Percentiles rank a stretch among this genome's conserved stretches.
phyloP scores from a whole-genome alignment of 2,329 filamentous ascomycete species.

The Pestalotiopsis sp. region DNA sequence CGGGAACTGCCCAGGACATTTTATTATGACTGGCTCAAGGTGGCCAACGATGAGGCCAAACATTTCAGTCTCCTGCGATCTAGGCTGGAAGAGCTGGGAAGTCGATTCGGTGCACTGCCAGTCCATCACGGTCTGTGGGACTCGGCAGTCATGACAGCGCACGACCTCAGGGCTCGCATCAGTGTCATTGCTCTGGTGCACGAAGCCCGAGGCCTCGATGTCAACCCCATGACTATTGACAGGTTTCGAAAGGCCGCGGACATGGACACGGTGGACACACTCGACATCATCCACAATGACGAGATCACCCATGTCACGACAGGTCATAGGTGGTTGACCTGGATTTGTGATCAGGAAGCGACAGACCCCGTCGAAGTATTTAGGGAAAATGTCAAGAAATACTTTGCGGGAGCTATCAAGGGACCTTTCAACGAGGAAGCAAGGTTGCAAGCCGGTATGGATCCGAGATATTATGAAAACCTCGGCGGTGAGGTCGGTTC shows the following conservation, averaged over 20 bases:
- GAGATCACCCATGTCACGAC: slow-evolving; percentile 51
- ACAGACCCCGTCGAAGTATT: slow-evolving; percentile 47
- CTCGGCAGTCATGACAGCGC: slow-evolving; percentile 41
- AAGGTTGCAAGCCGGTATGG: slow-evolving; percentile 44
- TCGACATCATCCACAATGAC: slow-evolving; percentile 48
- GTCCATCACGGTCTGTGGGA: slow-evolving; percentile 48
- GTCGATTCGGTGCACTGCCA: slow-evolving; percentile 43
- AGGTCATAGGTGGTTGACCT: slow-evolving; percentile 46
- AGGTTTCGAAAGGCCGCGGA: slow-evolving; percentile 45
- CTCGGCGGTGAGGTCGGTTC: slow-evolving; percentile 25
- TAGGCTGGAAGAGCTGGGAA: slow-evolving; percentile 45
- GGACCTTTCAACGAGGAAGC: slow-evolving; percentile 47
- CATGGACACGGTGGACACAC: slow-evolving; percentile 39
- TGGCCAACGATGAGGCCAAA: slow-evolving; percentile 48
- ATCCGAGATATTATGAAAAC: slow-evolving; percentile 41
- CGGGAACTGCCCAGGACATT: slow-evolving; percentile 41
- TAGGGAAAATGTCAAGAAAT: slow-evolving; percentile 40
- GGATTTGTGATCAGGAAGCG: slow-evolving; percentile 46
- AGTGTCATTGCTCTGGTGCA: slow-evolving; percentile 49
- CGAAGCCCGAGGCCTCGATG: slow-evolving; percentile 46
- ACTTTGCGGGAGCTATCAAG: slow-evolving; percentile 42
- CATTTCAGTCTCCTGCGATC: slow-evolving; percentile 47
- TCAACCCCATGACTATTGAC: slow-evolving; percentile 48
- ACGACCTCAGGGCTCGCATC: slow-evolving; percentile 45
- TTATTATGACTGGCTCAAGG: slow-evolving; percentile 50